Base-by-base conservation (phyloP, 2,329 filamentous ascomycete genomes). In the Ophiostoma triangulosporum region DNA sequence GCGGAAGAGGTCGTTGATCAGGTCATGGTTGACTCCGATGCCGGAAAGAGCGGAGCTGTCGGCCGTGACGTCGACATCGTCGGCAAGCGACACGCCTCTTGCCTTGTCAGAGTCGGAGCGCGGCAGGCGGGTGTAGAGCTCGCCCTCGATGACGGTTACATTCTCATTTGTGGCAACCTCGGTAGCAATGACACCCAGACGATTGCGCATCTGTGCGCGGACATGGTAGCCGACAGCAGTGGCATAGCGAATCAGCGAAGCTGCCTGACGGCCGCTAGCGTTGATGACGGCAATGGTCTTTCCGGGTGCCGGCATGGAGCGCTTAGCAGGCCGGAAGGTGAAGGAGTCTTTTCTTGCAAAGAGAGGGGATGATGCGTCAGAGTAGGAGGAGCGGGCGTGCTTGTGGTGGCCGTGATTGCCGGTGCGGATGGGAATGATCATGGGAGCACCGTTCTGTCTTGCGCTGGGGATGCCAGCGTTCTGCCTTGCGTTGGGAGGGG, bases 231-330 rank as follows among this genome's bases (percentile, higher is more conserved):
- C 93, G 54, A 97, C 84, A 56, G 93, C 93, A 45, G 88, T 88
- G 55, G 91, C 91, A 65, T 95, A 89, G 61, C 93, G 86, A 62
- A 96, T 93, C 64, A 98, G 82, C 56, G 90, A 96, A 55, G 91
- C 91, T 59, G 91, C 89, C 74, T 98, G 93, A 62, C 93, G 86
- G 64, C 93, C 93, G 66, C 88, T 91, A 65, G 88, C 88, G 71
- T 97, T 97, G 72, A 97, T 90, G 64, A 95, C 84, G 65, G 90
- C 91, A 64, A 95, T 88, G 53, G 86, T 93, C 72, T 90, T 93
- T 65, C 78, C 75, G 45, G 77, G 76, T 29, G 72, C 70, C 56
- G 75, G 74, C 70, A 77, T 80, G 60, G 76, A 69, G 60, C 78
- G 73, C 66, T 81, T 81, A 48, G 74, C 67, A 15, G 78, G 77